Evolutionary conservation across 805 yeast species (phyloP), one percentile per base, ranked within the genome.

Genomic region (Cyberlindnera xylosilytica): DNA sequence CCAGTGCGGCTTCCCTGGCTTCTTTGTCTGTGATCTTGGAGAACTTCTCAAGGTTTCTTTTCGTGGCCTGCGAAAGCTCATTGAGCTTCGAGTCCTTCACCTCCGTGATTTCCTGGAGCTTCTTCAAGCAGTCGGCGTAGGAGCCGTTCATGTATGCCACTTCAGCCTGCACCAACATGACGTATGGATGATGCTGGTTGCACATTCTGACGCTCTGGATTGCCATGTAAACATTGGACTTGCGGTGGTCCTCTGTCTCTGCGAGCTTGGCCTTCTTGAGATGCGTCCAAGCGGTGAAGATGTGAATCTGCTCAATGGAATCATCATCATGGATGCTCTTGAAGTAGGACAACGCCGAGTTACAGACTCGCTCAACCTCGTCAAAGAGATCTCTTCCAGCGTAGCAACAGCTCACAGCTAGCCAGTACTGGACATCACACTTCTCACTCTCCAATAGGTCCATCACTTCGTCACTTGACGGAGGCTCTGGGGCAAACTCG

Each of bases 391-490:
- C 78, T 36, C 74, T 75, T 39, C 79, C 72, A 30, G 85, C 81
- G 61, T 89, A 93, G 0, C 93, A 95, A 45, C 81, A 59, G 1
- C 95, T 90, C 48, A 90, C 80, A 18, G 83, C 74, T 16, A 87
- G 65, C 99, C 99, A 93, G 65, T 80, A 87, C 57, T 82, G 81
- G 41, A 75, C 70, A 18, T 76, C 79, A 38, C 91, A 82, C 43
- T 76, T 78, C 65, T 93, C 98, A 51, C 85, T 87, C 48, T 85
- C 83, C 49, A 93, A 69, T 48, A 91, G 74, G 20, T 78, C 76
- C 50, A 85, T 79, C 49, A 93, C 72, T 57, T 93, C 98, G 34
- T 79, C 73, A 3, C 47, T 39, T 4, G 96, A 87, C 4, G 96
- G 95, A 43, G 89, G 70, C 57, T 91, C 98, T 27, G 81, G 79